phyloP scores from a whole-genome alignment of 179 eudicot species.

The Nepenthes alata region DNA sequence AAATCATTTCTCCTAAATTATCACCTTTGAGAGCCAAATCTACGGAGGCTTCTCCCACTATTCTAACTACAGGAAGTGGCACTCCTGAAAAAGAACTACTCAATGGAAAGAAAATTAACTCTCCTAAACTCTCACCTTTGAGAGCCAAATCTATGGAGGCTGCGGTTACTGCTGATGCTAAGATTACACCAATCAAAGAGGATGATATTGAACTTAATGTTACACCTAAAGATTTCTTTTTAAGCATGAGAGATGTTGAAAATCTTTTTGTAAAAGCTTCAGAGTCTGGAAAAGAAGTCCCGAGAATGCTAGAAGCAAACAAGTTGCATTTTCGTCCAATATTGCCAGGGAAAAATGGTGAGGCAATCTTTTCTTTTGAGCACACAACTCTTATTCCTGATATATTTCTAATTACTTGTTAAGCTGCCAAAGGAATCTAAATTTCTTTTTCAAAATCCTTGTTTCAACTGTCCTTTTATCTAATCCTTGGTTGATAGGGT shows the following conservation, averaged over 20 bases:
- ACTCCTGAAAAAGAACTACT: constrained; percentile 21
- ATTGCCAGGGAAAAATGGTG: constrained; percentile 57
- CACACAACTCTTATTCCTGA: background rate
- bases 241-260: constrained; percentile 71
- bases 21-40: constrained; percentile 54
- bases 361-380: constrained; percentile 16
- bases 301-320: constrained; percentile 93
- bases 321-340: constrained; percentile 87
- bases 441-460: no score
- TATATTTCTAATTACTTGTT: background rate
- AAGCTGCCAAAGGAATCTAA: no score
- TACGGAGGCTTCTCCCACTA: constrained; percentile 14
- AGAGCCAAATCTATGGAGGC: constrained; percentile 45
- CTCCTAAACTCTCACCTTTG: constrained; percentile 63
- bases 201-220: constrained; percentile 37
- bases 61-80: constrained; percentile 17
- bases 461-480: no score
- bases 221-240: constrained; percentile 56
- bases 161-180: constrained; percentile 25
- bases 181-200: constrained; percentile 28
- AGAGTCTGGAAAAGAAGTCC: constrained; percentile 84
- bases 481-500: no score
- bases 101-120: constrained; percentile 34
- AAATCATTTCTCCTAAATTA: constrained; percentile 44
- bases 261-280: constrained; percentile 67